Percentiles rank a stretch among this genome's conserved stretches.
phyloP scores from a whole-genome alignment of 768 basidiomycete genomes.

The Myochromella boudieri region DNA sequence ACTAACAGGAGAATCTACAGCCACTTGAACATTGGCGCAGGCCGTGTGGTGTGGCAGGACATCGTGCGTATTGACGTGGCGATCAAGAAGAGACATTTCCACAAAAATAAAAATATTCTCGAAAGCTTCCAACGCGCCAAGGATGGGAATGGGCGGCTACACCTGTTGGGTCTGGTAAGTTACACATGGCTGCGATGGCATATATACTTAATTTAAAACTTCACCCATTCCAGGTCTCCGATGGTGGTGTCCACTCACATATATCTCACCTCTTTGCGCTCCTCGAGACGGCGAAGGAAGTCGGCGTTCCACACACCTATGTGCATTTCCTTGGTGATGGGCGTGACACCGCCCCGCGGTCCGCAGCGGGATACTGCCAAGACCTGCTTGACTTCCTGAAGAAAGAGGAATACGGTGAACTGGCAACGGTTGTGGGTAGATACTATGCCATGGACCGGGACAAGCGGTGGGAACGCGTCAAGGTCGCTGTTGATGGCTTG shows the following conservation, averaged over 20 bases:
- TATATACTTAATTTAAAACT: not conserved
- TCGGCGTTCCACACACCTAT: slow-evolving; percentile 81
- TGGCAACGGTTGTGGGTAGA: slow-evolving; percentile 84
- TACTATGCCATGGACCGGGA: slow-evolving; percentile 99
- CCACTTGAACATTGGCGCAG: slow-evolving; percentile 93
- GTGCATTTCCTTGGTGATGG: slow-evolving; percentile 96
- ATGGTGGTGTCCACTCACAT: slow-evolving; percentile 97
- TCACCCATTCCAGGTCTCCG: slow-evolving; percentile 64
- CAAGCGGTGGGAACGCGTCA: slow-evolving; percentile 94
- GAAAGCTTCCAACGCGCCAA: slow-evolving; percentile 77
- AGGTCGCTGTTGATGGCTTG: slow-evolving; percentile 85
- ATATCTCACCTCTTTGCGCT: slow-evolving; percentile 88
- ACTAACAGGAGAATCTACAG: slow-evolving; percentile 38
- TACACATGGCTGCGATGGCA: not conserved
- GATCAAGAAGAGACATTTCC: slow-evolving; percentile 87
- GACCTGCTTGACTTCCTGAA: slow-evolving; percentile 76
- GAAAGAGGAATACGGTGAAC: slow-evolving; percentile 74
- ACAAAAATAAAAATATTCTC: slow-evolving; percentile 73
- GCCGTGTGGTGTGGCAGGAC: slow-evolving; percentile 96
- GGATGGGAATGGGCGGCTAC: slow-evolving; percentile 78
- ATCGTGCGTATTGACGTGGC: slow-evolving; percentile 93
- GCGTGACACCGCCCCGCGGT: slow-evolving; percentile 89
- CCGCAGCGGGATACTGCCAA: slow-evolving; percentile 73
- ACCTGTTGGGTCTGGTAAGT: slow-evolving; percentile 83
- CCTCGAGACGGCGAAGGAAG: slow-evolving; percentile 85